Evolutionary conservation across 495 filamentous ascomycete genomes (phyloP).

Genomic region (Staphylotrichum longicolle): DNA sequence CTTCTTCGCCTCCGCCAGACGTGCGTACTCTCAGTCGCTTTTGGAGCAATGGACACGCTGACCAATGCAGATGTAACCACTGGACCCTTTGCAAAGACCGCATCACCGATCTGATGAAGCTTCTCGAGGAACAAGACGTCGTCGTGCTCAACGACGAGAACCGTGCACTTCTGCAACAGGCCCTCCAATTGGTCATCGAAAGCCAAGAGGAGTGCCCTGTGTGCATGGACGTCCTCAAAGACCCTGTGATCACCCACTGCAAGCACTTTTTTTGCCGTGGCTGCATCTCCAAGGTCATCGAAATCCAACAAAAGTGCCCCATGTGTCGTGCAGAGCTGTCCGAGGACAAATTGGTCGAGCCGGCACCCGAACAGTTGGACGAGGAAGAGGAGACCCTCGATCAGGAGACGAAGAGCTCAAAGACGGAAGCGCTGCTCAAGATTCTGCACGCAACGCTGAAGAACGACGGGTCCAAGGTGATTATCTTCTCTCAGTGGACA

Average conservation of each 20-base stretch:
- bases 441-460: slow-evolving; percentile 72
- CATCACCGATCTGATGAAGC: slow-evolving; percentile 63
- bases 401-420: slow-evolving; percentile 67
- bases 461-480: slow-evolving; percentile 70
- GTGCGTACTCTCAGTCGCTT: slow-evolving; percentile 9
- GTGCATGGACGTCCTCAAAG: slow-evolving; percentile 70
- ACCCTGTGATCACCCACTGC: slow-evolving; percentile 84
- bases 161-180: slow-evolving; percentile 65
- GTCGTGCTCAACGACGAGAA: slow-evolving; percentile 76
- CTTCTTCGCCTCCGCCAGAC: slow-evolving; percentile 81
- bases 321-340: slow-evolving; percentile 79
- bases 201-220: slow-evolving; percentile 81
- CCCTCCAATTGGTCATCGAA: slow-evolving; percentile 76
- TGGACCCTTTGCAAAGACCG: slow-evolving; percentile 77
- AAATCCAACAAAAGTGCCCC: slow-evolving; percentile 78
- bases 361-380: slow-evolving; percentile 51
- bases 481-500: slow-evolving; percentile 95
- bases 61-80: slow-evolving; percentile 61
- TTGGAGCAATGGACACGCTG: background rate
- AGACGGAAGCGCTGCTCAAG: slow-evolving; percentile 77
- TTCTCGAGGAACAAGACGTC: slow-evolving; percentile 63
- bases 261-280: slow-evolving; percentile 75
- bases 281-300: slow-evolving; percentile 78
- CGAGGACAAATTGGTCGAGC: slow-evolving; percentile 58
- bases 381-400: slow-evolving; percentile 53